A percentile compares a stretch with the other conserved stretches of the same genome.
Evolutionary conservation across 495 filamentous ascomycete genomes (phyloP).

Genomic region (Peziza echinospora): DNA sequence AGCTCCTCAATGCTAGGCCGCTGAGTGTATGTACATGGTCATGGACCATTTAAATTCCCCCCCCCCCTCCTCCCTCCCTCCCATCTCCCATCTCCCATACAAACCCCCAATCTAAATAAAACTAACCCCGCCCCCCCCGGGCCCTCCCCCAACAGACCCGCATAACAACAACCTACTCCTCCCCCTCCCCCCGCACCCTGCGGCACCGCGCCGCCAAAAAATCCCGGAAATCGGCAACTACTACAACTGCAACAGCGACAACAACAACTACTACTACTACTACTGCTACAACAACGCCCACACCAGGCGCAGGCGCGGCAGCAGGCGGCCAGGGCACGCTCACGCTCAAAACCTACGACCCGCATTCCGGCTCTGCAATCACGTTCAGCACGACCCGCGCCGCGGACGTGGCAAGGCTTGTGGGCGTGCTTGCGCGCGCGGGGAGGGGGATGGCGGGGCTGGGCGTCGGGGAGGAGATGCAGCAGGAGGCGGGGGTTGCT

Average conservation of each 20-base stretch:
- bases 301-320: too few species aligned
- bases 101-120: not conserved
- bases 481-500: conserved; percentile 1
- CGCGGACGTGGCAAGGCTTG: conserved; percentile 67
- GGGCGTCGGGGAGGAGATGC: conserved; percentile 20
- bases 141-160: not conserved
- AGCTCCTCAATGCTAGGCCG: conserved; percentile 28
- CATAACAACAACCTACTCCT: not conserved
- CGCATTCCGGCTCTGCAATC: conserved; percentile 52
- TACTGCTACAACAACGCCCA: conserved; percentile 14
- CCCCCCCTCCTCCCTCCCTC: not conserved
- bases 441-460: conserved; percentile 43
- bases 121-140: not conserved
- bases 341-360: conserved; percentile 77
- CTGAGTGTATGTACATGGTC: conserved; percentile 27
- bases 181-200: not conserved
- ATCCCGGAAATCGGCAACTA: conserved; percentile 3
- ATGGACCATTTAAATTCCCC: too few species aligned
- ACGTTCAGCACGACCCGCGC: conserved; percentile 82
- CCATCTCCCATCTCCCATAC: not conserved
- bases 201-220: not conserved
- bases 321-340: conserved; percentile 53
- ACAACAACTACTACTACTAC: conserved; percentile 16
- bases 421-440: conserved; percentile 49
- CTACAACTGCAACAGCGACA: not conserved